phyloP scores from a whole-genome alignment of 805 yeast genomes.

The Teunomyces stri region DNA sequence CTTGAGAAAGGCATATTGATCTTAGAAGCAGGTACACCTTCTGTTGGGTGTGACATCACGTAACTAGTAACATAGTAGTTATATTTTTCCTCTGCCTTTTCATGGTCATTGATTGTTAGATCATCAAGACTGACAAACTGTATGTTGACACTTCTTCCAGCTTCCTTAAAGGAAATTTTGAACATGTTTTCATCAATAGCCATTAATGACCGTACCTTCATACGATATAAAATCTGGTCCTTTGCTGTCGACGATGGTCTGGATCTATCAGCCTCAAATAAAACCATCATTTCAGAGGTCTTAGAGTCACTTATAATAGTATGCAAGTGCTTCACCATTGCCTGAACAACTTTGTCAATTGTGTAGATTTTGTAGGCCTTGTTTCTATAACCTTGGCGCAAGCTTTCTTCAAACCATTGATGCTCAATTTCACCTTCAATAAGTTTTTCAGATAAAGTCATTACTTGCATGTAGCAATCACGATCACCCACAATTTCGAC shows the following conservation, averaged over 20 bases:
- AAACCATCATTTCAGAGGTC: constrained; percentile 73
- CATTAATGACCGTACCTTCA: constrained; percentile 81
- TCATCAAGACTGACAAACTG: constrained; percentile 88
- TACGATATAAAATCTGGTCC: constrained; percentile 86
- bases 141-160: constrained; percentile 53
- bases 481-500: constrained; percentile 60
- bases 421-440: constrained; percentile 91
- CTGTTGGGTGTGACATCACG: constrained; percentile 95
- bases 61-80: constrained; percentile 92
- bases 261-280: constrained; percentile 80
- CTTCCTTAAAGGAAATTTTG: constrained; percentile 69
- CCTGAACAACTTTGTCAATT: constrained; percentile 84
- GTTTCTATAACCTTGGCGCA: constrained; percentile 93
- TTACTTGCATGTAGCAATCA: constrained; percentile 75
- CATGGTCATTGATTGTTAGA: constrained; percentile 68
- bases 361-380: constrained; percentile 92
- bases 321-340: constrained; percentile 75
- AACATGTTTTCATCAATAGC: constrained; percentile 86
- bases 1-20: constrained; percentile 78
- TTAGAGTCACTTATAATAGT: constrained; percentile 74
- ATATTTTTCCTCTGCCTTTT: constrained; percentile 79
- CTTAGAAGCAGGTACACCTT: constrained; percentile 80
- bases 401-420: constrained; percentile 90
- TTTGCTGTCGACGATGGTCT: constrained; percentile 66
- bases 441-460: constrained; percentile 67